Conservation (phyloP, 805 yeast species). For the Hyphopichia homilentoma region DNA sequence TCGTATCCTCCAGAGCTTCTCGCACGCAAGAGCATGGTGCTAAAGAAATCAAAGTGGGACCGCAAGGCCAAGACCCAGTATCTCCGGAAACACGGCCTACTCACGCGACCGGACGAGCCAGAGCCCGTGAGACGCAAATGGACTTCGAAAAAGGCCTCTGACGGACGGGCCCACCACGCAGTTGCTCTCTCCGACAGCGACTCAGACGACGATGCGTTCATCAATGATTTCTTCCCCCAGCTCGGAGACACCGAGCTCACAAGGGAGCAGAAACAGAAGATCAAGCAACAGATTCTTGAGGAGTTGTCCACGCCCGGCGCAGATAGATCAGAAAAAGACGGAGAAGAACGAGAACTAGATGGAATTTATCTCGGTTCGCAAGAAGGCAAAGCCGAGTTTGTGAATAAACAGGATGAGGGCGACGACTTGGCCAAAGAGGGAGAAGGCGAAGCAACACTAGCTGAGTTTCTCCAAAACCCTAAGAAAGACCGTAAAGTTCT, state of each 20-base stretch:
- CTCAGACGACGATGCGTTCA: conserved; percentile 35
- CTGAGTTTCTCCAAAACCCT: conserved; percentile 8
- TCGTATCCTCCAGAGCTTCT: no score
- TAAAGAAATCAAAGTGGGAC: conserved; percentile 43
- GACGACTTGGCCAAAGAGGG: conserved; percentile 1
- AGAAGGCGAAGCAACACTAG: neutral
- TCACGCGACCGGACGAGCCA: conserved; percentile 8
- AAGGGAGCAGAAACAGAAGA: conserved; percentile 30
- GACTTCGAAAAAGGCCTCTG: conserved; percentile 24
- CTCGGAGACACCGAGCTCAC: conserved; percentile 31
- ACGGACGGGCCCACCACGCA: conserved; percentile 3
- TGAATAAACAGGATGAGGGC: neutral
- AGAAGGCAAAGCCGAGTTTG: conserved; percentile 5
- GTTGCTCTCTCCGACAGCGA: conserved; percentile 25
- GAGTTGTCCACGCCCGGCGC: conserved; percentile 13
- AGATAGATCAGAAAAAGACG: conserved; percentile 10
- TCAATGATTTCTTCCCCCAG: conserved; percentile 38
- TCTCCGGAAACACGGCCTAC: conserved; percentile 39
- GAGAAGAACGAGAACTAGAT: conserved; percentile 17
- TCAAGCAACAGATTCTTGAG: conserved; percentile 31
- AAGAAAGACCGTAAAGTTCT: conserved; percentile 27
- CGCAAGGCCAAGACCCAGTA: conserved; percentile 37
- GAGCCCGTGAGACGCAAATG: conserved; percentile 24
- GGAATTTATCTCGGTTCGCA: conserved; percentile 38
- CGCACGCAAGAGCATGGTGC: conserved; percentile 30